Evolutionary conservation across 2,329 filamentous ascomycete species (phyloP).

Genomic region (Aspergillus terreus): DNA sequence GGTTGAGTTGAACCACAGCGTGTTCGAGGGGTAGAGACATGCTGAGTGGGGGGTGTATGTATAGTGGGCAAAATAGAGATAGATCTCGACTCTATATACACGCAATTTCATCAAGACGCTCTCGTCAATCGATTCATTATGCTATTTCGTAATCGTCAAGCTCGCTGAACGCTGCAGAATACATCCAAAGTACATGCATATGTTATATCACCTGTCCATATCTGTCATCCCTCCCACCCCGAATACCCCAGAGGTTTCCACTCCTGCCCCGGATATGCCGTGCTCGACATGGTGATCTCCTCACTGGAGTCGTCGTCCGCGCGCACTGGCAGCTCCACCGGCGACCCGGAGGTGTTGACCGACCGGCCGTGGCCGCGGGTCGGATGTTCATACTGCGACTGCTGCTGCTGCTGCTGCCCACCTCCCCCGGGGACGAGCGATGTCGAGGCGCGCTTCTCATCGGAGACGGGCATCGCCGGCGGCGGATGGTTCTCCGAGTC

Average conservation of each 20-base stretch:
- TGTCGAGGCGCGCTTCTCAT: slow-evolving; percentile 8
- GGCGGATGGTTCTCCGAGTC: slow-evolving; percentile 7
- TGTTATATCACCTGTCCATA: background rate
- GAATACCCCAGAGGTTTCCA: slow-evolving; percentile 36
- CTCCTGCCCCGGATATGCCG: slow-evolving; percentile 47
- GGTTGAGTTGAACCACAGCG: slow-evolving; percentile 79
- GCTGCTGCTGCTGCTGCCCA: background rate
- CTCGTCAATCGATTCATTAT: no score
- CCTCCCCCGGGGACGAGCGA: background rate
- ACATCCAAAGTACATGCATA: background rate
- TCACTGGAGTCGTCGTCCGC: slow-evolving; percentile 39
- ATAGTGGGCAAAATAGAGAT: background rate
- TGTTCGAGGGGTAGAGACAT: slow-evolving; percentile 71
- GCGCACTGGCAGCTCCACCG: slow-evolving; percentile 32
- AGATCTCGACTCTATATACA: background rate
- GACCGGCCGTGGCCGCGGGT: slow-evolving; percentile 20
- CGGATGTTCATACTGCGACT: slow-evolving; percentile 9
- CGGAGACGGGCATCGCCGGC: background rate
- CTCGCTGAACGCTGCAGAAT: background rate
- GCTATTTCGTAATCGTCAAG: background rate
- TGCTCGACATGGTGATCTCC: slow-evolving; percentile 47
- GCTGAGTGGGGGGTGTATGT: background rate
- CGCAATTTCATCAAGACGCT: no score
- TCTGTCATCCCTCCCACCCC: slow-evolving; percentile 13
- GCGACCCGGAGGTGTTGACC: slow-evolving; percentile 21